Evolutionary conservation across 306 rosid species (phyloP), one percentile per base, ranked within the genome.

Genomic region (Quillaja saponaria): DNA sequence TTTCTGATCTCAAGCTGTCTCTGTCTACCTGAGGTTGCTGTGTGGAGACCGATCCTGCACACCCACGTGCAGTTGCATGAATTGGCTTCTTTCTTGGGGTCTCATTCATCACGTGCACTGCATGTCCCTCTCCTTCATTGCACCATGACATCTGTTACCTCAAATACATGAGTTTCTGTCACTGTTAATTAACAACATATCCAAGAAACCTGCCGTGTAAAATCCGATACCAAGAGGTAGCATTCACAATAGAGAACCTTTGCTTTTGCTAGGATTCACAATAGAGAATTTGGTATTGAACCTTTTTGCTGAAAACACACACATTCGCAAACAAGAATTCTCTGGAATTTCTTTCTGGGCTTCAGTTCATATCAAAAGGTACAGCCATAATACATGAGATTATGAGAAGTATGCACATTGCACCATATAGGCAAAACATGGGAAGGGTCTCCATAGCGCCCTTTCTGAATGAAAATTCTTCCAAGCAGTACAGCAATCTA

Each of bases 81-180:
- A 19, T 4, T 54, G 57, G 7, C 15, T 49, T 6, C 48, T 60
- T 28, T 49, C 0, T 41, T 4, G 25, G 42, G 39, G 70, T 66
- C 67, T 49, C 72, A 41, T 54, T 62, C 49, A 17, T 69, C 84
- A 41, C 75, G 78, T 75, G 81, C 81, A 21, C 34, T 16, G 41
- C 69, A 56, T 49, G 34, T 33, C 13, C 48, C 49, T 40, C 44
- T 57, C 38, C 33, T 21, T 55, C 45, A 15, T 55, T 25, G 5
- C 12, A 39, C 39, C 5, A 0, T 17, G 34, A 58, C 4, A 14
- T 7, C 10, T n/a, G 52, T 17, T 19, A 2, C 8, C 8, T 14
- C n/a, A n/a, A n/a, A n/a, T n/a, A n/a, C n/a, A n/a, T n/a, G n/a
- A n/a, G n/a, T n/a, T n/a, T n/a, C n/a, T n/a, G n/a, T n/a, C n/a